Conservation (phyloP, 1,139 yeast species). For the Suhomyces choctaworum region DNA sequence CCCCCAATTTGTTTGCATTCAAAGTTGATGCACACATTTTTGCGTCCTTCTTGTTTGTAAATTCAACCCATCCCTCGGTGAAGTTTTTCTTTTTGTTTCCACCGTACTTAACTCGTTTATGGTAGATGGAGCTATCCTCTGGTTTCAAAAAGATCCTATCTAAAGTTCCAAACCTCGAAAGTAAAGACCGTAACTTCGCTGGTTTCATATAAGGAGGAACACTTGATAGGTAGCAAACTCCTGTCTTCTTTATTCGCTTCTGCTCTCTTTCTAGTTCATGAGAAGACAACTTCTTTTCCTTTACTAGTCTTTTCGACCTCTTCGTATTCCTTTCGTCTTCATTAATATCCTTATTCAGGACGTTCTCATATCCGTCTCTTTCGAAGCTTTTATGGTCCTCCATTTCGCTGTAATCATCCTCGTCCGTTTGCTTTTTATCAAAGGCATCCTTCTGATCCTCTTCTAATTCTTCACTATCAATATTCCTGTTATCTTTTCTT, state of each 20-base stretch:
- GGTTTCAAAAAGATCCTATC: slow-evolving; percentile 87
- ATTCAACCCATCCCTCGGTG: slow-evolving; percentile 98
- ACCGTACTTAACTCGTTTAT: slow-evolving; percentile 75
- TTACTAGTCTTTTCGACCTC: too few relatives aligned
- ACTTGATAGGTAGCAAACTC: slow-evolving; percentile 85
- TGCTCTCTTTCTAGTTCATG: slow-evolving; percentile 58
- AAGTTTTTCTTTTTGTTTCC: slow-evolving; percentile 91
- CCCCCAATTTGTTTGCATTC: slow-evolving; percentile 89
- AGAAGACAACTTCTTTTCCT: slow-evolving; percentile 37
- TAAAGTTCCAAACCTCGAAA: slow-evolving; percentile 78
- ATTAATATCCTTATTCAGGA: not conserved
- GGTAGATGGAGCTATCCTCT: slow-evolving; percentile 68
- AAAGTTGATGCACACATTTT: slow-evolving; percentile 83
- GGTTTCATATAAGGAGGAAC: slow-evolving; percentile 99
- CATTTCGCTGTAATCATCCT: slow-evolving; percentile 13
- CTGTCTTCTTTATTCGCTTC: slow-evolving; percentile 67
- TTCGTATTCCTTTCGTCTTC: not conserved
- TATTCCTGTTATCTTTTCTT: slow-evolving; percentile 12
- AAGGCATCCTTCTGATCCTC: slow-evolving; percentile 17
- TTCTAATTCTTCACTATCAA: slow-evolving; percentile 17
- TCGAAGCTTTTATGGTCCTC: too few relatives aligned
- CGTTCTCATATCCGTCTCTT: too few relatives aligned
- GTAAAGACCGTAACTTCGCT: slow-evolving; percentile 76
- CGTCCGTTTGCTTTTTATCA: slow-evolving; percentile 22
- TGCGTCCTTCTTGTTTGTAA: slow-evolving; percentile 78